These are phyloP conservation scores for Penicillium riverlandense DNA, from an alignment of 495 filamentous ascomycete species.

Conservation along the genomic window DNA sequence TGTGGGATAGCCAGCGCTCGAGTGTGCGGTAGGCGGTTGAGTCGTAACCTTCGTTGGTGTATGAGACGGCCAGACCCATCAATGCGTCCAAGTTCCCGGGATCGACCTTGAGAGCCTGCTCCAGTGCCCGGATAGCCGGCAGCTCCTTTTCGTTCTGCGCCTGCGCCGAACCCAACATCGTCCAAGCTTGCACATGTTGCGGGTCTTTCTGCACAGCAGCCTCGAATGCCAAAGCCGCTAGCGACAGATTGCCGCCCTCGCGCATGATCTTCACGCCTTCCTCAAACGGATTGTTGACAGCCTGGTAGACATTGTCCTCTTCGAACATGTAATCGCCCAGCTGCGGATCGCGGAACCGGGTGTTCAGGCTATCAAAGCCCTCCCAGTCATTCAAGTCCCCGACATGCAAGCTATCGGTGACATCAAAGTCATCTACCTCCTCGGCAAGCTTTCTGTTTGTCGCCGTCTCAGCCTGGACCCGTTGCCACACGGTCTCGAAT, in stretches of 20 bases:
- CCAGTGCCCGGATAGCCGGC: constrained; percentile 94
- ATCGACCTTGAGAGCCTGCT: constrained; percentile 84
- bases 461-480: constrained; percentile 73
- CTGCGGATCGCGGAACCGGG: constrained; percentile 59
- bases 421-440: constrained; percentile 50
- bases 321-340: constrained; percentile 92
- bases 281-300: constrained; percentile 71
- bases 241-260: constrained; percentile 85
- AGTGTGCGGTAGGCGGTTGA: constrained; percentile 92
- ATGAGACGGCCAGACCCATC: constrained; percentile 95
- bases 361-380: constrained; percentile 58
- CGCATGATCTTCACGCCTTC: constrained; percentile 88
- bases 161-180: constrained; percentile 80
- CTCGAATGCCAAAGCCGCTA: constrained; percentile 95
- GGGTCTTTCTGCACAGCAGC: constrained; percentile 87
- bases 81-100: constrained; percentile 79
- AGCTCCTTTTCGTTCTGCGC: constrained; percentile 98
- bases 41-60: constrained; percentile 98
- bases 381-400: constrained; percentile 66
- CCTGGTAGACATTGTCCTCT: constrained; percentile 79
- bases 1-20: constrained; percentile 90
- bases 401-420: constrained; percentile 50
- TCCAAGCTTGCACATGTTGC: constrained; percentile 86
- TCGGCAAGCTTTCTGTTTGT: constrained; percentile 61
- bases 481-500: constrained; percentile 85